Evolutionary conservation across 78 protist genomes (phyloP).

Genomic region (Cavenderia fasciculata): DNA sequence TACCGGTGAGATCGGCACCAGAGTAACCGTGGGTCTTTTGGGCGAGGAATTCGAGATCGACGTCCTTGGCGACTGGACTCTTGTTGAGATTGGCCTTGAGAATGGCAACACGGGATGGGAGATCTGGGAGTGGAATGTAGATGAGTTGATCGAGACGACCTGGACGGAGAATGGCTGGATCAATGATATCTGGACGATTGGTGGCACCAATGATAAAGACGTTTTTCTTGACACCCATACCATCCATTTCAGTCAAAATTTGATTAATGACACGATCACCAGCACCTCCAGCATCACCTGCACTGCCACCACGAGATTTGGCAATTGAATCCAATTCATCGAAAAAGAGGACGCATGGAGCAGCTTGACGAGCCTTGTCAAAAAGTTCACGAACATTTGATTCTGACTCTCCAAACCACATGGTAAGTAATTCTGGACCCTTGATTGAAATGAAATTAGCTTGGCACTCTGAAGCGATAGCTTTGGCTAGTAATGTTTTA

Average conservation of each 20-base stretch:
- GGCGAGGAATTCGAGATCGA: slow-evolving; percentile 95
- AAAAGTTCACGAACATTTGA: slow-evolving; percentile 99
- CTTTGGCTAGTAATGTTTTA: slow-evolving; percentile 99
- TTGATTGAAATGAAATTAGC: slow-evolving; percentile 99
- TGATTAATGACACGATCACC: slow-evolving; percentile 99
- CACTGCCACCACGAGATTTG: slow-evolving; percentile 95
- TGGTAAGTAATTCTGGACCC: slow-evolving; percentile 97
- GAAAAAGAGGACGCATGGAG: slow-evolving; percentile 99
- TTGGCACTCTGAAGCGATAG: slow-evolving; percentile 99
- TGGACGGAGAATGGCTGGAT: slow-evolving; percentile 99
- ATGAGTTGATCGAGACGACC: slow-evolving; percentile 98
- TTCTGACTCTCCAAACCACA: slow-evolving; percentile 99
- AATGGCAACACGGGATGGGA: slow-evolving; percentile 92
- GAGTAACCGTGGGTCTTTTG: slow-evolving; percentile 96
- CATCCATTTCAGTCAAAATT: slow-evolving; percentile 99
- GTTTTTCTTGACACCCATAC: slow-evolving; percentile 98
- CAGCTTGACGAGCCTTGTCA: slow-evolving; percentile 99
- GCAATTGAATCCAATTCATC: slow-evolving; percentile 99
- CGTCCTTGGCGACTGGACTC: slow-evolving; percentile 95
- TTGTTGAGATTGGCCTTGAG: slow-evolving; percentile 96
- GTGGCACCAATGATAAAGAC: slow-evolving; percentile 99
- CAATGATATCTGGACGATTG: slow-evolving; percentile 99
- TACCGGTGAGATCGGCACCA: slow-evolving; percentile 99
- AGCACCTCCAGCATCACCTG: slow-evolving; percentile 99
- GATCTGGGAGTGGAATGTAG: slow-evolving; percentile 99